These are phyloP conservation scores for Kalmusia sp. DNA, from an alignment of 2,329 filamentous ascomycete species.

Conservation along the genomic window DNA sequence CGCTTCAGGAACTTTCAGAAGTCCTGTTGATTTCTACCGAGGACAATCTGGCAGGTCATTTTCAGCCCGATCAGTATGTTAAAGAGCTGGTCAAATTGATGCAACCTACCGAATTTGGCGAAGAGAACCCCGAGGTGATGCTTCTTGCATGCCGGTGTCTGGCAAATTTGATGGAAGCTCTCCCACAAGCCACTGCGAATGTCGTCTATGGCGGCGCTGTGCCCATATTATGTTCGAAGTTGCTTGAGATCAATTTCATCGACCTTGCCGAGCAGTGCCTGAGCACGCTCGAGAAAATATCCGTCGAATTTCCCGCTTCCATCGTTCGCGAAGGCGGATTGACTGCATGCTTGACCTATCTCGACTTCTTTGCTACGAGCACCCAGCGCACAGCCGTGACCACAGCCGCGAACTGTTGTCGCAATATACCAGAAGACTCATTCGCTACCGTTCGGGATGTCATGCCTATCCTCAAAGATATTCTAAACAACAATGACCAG, in stretches of 20 bases:
- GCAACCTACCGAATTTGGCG: conserved; percentile 85
- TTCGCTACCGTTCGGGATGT: conserved; percentile 92
- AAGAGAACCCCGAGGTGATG: conserved; percentile 97
- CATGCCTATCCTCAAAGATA: conserved; percentile 93
- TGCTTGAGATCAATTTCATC: conserved; percentile 95
- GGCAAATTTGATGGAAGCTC: conserved; percentile 96
- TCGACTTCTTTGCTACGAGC: conserved; percentile 97
- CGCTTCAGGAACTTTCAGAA: conserved; percentile 91
- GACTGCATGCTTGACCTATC: conserved; percentile 92
- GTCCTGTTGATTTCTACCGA: conserved; percentile 94
- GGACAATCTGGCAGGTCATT: conserved; percentile 93
- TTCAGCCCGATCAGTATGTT: conserved; percentile 91
- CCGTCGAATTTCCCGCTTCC: conserved; percentile 89
- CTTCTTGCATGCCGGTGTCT: conserved; percentile 93
- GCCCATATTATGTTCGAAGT: conserved; percentile 90
- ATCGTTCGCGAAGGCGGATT: conserved; percentile 96
- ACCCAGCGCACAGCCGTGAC: conserved; percentile 97
- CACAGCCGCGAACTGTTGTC: conserved; percentile 96
- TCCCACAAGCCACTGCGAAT: conserved; percentile 90
- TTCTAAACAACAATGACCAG: conserved; percentile 90
- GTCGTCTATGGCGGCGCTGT: conserved; percentile 98
- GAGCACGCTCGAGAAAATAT: conserved; percentile 97
- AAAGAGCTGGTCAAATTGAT: conserved; percentile 93
- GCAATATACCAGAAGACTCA: conserved; percentile 92
- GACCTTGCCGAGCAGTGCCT: conserved; percentile 96